Conservation (phyloP, 768 basidiomycete genomes). For the Leccinellum albellum region DNA sequence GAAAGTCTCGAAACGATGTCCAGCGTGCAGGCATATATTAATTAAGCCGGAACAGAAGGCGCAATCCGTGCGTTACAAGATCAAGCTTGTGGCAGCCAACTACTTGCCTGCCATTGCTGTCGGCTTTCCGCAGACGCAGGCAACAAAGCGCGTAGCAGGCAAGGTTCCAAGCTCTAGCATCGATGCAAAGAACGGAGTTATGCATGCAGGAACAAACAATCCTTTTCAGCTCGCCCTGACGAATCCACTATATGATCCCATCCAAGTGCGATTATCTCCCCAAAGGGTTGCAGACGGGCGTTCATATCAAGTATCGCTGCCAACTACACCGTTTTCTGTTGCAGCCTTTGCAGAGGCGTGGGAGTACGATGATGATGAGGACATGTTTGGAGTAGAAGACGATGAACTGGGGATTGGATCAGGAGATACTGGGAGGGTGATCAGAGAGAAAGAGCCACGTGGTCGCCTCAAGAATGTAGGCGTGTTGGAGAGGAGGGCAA, state of each 20-base stretch:
- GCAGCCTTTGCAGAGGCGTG: slow-evolving; percentile 94
- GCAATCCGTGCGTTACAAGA: slow-evolving; percentile 91
- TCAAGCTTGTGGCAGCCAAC: slow-evolving; percentile 93
- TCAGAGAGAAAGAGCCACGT: slow-evolving; percentile 45
- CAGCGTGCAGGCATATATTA: slow-evolving; percentile 89
- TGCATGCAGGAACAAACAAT: slow-evolving; percentile 77
- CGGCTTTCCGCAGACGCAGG: slow-evolving; percentile 55
- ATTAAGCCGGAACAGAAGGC: slow-evolving; percentile 99
- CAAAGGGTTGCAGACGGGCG: slow-evolving; percentile 50
- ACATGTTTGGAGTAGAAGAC: slow-evolving; percentile 60
- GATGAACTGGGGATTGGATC: slow-evolving; percentile 34
- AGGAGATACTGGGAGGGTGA: slow-evolving; percentile 35
- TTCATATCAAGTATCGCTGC: slow-evolving; percentile 73
- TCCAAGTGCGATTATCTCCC: slow-evolving; percentile 83
- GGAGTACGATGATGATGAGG: slow-evolving; percentile 95
- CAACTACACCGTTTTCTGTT: slow-evolving; percentile 73
- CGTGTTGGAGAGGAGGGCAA: slow-evolving; percentile 85
- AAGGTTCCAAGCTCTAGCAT: slow-evolving; percentile 35
- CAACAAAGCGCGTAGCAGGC: slow-evolving; percentile 33
- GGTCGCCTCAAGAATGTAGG: slow-evolving; percentile 60
- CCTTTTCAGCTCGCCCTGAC: slow-evolving; percentile 87
- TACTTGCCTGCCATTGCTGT: slow-evolving; percentile 88
- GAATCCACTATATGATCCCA: slow-evolving; percentile 95
- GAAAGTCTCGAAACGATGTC: slow-evolving; percentile 94
- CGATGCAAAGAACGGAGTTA: slow-evolving; percentile 38